Conservation (phyloP, 306 rosid genomes). For the Purshia tridentata region DNA sequence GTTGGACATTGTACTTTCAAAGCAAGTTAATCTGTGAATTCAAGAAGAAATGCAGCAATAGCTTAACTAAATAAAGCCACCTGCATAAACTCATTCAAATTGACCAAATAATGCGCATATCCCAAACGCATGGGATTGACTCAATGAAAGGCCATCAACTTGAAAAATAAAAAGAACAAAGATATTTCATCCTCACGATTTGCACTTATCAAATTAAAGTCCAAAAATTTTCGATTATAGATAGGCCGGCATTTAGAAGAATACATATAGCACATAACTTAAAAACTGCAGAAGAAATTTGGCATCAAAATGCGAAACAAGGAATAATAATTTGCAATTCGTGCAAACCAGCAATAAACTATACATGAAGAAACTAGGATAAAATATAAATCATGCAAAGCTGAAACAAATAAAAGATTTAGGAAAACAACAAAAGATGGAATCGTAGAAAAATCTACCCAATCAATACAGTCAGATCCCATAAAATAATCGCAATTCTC, state of each 20-base stretch:
- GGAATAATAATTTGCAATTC: not conserved
- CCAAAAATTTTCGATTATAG: not conserved
- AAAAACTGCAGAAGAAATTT: not conserved
- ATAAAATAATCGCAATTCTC: not conserved
- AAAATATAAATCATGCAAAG: not conserved
- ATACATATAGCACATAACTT: not conserved
- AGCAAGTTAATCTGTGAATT: not conserved
- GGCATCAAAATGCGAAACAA: no score
- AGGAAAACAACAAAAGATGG: not conserved
- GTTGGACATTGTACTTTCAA: not conserved
- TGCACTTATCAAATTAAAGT: not conserved
- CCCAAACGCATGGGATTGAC: no score
- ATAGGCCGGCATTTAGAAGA: not conserved
- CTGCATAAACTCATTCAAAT: no score
- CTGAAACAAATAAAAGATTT: not conserved
- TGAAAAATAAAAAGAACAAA: no score
- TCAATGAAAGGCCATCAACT: no score
- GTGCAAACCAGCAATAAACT: not conserved
- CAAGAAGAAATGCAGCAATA: no score
- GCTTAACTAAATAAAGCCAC: no score
- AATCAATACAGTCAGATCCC: not conserved
- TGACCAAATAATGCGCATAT: no score
- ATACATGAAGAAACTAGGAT: not conserved
- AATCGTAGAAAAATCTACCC: not conserved
- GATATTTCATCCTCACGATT: not conserved